Conservation (phyloP, 148 eudicot genomes). For the Limonium bicolor region DNA sequence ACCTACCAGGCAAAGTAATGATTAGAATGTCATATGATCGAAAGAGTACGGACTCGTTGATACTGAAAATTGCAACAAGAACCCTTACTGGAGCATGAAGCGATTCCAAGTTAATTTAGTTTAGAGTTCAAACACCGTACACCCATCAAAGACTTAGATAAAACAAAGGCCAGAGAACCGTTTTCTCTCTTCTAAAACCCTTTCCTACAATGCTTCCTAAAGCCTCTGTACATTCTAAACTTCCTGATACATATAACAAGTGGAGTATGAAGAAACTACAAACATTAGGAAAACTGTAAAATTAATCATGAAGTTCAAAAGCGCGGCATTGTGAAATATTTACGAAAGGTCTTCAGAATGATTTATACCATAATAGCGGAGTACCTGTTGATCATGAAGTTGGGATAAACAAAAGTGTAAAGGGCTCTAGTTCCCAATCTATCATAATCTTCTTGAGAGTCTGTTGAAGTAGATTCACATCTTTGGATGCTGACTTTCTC, state of each 20-base stretch:
- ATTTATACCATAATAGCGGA: neutral
- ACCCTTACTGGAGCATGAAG: no score
- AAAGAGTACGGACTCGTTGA: no score
- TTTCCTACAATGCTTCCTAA: no score
- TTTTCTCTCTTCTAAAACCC: no score
- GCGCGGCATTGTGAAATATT: no score
- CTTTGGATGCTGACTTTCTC: slow-evolving; percentile 86
- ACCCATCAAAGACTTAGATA: no score
- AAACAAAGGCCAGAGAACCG: no score
- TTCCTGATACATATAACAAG: neutral
- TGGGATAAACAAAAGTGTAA: slow-evolving; percentile 85
- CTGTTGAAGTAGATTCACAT: slow-evolving; percentile 30
- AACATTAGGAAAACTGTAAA: neutral
- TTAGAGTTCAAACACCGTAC: no score
- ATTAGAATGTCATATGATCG: neutral
- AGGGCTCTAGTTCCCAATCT: slow-evolving; percentile 68
- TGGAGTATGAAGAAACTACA: neutral
- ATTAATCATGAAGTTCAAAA: neutral
- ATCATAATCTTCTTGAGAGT: slow-evolving; percentile 23
- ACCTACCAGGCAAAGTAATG: slow-evolving; percentile 21
- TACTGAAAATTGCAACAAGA: no score
- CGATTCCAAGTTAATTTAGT: no score
- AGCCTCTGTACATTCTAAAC: no score
- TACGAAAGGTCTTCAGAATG: no score
- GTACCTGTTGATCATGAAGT: slow-evolving; percentile 89